Base-by-base conservation (phyloP, 352 stramenopile genomes). In the Blastocystis sp. region DNA sequence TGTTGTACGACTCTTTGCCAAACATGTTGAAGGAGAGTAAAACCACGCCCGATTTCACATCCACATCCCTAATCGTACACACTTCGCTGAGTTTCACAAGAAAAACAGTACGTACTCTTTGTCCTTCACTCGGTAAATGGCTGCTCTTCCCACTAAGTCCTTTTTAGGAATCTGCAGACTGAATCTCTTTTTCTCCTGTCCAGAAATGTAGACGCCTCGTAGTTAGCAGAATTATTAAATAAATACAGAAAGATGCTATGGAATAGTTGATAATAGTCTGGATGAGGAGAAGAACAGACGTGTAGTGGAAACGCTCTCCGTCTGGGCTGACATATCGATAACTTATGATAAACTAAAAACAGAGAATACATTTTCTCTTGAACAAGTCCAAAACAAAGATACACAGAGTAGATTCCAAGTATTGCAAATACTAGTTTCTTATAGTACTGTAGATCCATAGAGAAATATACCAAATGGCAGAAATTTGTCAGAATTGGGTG, bases 361-460 rank as follows among this genome's bases (percentile, higher is more conserved):
- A n/a, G 64, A 20, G 13, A 3, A 73, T 91, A 95, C 93, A 96
- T 96, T 93, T 96, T 95, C 91, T 96, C 94, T 90, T 96, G 94
- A 89, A 95, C 95, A 90, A 96, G 95, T 77, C 94, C 94, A 90
- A 95, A 96, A 11, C 93, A 95, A 53, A 96, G 88, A 92, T 96
- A 96, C 91, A 94, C 95, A 43, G 91, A 92, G 92, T 96, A 96
- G 92, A 96, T 96, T 89, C 94, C 94, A 63, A 76, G 92, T 75
- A 96, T 94, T 90, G 93, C 95, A 41, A 96, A 87, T 37, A 92
- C 69, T 47, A 96, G 91, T 63, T 47, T 50, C 26, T 80, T 80
- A 26, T 80, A 80, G 34, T 80, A 80, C 39, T 80, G 70, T 9
- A 62, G 7, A 47, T 80, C 70, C 70, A 80, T 80, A 43, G 8